Percentiles rank a stretch among this genome's conserved stretches.
Evolutionary conservation across 108 stramenopile genomes (phyloP).

Genomic region (Cyclotella choctawhatcheeana): DNA sequence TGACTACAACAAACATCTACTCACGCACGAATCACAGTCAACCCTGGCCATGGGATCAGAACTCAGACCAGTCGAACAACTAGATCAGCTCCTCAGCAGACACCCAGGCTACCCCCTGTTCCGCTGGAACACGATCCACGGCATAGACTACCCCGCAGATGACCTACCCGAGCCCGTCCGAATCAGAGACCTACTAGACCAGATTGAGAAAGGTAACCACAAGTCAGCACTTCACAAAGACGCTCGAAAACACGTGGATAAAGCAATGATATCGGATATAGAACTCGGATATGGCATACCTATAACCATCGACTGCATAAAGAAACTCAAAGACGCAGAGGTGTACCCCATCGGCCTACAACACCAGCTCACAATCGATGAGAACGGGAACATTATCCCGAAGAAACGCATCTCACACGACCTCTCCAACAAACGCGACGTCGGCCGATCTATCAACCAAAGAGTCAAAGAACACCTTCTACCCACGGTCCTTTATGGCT

Average conservation of each 20-base stretch:
- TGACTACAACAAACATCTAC: background rate
- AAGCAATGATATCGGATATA: conserved; percentile 12
- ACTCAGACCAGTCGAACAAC: conserved; percentile 14
- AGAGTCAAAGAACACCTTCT: conserved; percentile 5
- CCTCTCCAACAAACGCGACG: conserved; percentile 10
- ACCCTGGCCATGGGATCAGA: conserved; percentile 18
- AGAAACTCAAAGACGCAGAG: conserved; percentile 17
- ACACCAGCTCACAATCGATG: conserved; percentile 17
- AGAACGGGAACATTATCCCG: conserved; percentile 18
- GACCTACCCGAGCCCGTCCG: background rate
- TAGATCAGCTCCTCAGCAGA: conserved; percentile 11
- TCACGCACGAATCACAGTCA: background rate
- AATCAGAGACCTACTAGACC: background rate
- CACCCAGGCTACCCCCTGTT: conserved; percentile 4
- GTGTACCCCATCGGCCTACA: conserved; percentile 24
- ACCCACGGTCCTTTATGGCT: background rate
- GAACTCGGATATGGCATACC: background rate
- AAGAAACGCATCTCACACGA: conserved; percentile 23
- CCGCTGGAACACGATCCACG: background rate
- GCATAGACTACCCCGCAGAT: background rate
- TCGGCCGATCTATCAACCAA: conserved; percentile 16
- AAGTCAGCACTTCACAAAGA: conserved; percentile 13
- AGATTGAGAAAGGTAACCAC: conserved; percentile 15
- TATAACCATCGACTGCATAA: conserved; percentile 11
- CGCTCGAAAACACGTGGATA: background rate